Evolutionary conservation across 805 yeast species (phyloP), one percentile per base, ranked within the genome.

Genomic region (Jamesozyma hellenica): DNA sequence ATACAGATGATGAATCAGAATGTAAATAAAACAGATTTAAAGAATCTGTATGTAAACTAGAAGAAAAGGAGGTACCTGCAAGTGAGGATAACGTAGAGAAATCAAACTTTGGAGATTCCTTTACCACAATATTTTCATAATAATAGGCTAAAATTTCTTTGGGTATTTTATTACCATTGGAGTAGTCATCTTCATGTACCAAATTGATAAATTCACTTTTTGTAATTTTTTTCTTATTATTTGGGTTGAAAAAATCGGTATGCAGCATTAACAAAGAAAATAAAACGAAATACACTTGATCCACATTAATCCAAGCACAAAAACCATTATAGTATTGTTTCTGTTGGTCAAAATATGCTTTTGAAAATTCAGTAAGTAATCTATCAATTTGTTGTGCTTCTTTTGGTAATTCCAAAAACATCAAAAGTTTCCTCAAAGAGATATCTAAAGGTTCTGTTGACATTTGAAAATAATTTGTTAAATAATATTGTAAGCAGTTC

Each of bases 341-440:
- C 40, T 58, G 56, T 16, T 47, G 68, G 23, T 59, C 52, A 43
- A 66, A 67, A 55, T 75, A 82, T 18, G 71, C 66, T 23, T 51
- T 53, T 9, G 82, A 71, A 56, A 82, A 78, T 26, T 69, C 69
- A 38, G 71, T 73, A 31, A 82, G 60, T 3, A 79, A 68, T 35
- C 87, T 64, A 49, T 82, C 90, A 37, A 82, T 82, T 51, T 82
- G 88, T 53, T 82, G 90, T 0, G 85, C 65, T 51, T 82, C 92
- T 44, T 67, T 70, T 0, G 92, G 92, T 19, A 82, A 60, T 39
- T 75, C 74, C 41, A 75, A 68, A 35, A 68, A 60, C 64, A 76
- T 66, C 32, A 82, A 56, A 37, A 82, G 68, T 47, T 71, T 72
- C 32, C 88, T 61, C 38, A 82, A 56, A 0, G 88, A 68, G 42